These are phyloP conservation scores for Boletus insuetus DNA, from an alignment of 768 basidiomycete genomes.

Conservation along the genomic window DNA sequence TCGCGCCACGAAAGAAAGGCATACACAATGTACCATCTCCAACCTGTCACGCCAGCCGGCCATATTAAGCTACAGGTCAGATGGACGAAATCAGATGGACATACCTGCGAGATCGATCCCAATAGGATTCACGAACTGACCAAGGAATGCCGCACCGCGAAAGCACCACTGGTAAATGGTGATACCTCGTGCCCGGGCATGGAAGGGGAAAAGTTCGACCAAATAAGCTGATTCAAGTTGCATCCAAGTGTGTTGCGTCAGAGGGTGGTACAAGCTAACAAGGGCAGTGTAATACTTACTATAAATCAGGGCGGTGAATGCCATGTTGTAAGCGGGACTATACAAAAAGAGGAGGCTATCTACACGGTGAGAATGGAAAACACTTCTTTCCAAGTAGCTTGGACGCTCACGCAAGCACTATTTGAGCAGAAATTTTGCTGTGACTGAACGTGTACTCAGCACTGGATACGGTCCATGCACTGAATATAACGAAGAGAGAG, in stretches of 20 bases:
- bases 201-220: conserved; percentile 65
- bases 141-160: conserved; percentile 31
- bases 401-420: conserved; percentile 8
- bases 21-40: conserved; percentile 19
- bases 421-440: neutral
- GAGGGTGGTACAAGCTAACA: neutral
- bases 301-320: conserved; percentile 5
- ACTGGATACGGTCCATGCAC: conserved; percentile 17
- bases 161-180: conserved; percentile 59
- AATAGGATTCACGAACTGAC: conserved; percentile 17
- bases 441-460: conserved; percentile 18
- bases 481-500: conserved; percentile 12
- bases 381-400: neutral
- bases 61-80: neutral
- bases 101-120: conserved; percentile 10
- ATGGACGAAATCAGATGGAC: neutral
- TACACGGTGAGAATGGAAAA: neutral
- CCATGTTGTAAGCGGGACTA: conserved; percentile 14
- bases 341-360: conserved; percentile 20
- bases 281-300: neutral
- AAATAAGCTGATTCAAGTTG: conserved; percentile 24
- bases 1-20: neutral
- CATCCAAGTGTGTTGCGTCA: neutral
- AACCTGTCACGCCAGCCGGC: neutral
- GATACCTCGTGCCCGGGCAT: conserved; percentile 59